Percentiles rank a stretch among this genome's conserved stretches.
Conservation (phyloP, 2,329 filamentous ascomycete genomes). For the Arthroderma sp. region DNA sequence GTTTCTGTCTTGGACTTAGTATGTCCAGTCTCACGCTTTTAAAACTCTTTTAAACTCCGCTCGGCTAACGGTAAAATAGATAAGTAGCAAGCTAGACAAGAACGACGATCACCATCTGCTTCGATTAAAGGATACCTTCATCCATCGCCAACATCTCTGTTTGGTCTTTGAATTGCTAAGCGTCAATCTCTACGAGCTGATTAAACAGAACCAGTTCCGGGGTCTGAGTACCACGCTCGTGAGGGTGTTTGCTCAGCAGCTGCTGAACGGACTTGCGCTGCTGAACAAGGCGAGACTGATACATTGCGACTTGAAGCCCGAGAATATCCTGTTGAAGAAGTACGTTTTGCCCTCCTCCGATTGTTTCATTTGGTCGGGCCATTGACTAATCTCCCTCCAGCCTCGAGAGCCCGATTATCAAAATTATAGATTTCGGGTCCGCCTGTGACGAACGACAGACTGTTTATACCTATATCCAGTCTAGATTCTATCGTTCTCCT, state of each 20-base stretch:
- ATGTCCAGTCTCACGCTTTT: conserved; percentile 25
- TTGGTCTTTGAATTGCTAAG: conserved; percentile 92
- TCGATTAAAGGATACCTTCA: conserved; percentile 93
- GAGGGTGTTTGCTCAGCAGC: conserved; percentile 90
- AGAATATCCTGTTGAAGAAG: conserved; percentile 97
- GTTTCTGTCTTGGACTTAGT: conserved; percentile 93
- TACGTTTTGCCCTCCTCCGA: conserved; percentile 27
- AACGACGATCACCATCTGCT: conserved; percentile 96
- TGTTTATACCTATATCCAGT: conserved; percentile 98
- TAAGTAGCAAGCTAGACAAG: conserved; percentile 98
- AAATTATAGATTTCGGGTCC: conserved; percentile 98
- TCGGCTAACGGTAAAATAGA: conserved; percentile 37
- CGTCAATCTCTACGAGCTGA: conserved; percentile 95
- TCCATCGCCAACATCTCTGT: conserved; percentile 92
- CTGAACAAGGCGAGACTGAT: conserved; percentile 94
- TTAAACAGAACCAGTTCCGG: conserved; percentile 99
- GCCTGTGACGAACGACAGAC: conserved; percentile 97
- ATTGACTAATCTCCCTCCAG: conserved; percentile 26
- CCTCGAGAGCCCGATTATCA: conserved; percentile 96
- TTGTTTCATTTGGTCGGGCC: too few relatives aligned
- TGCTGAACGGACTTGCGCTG: conserved; percentile 81
- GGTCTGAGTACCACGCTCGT: conserved; percentile 94
- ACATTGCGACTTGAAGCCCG: conserved; percentile 94
- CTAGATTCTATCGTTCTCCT: conserved; percentile 91
- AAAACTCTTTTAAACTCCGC: background rate